A percentile compares a stretch with the other conserved stretches of the same genome.
These are phyloP conservation scores for Lactifluus piperatus DNA, from an alignment of 768 basidiomycete genomes.

Conservation along the genomic window DNA sequence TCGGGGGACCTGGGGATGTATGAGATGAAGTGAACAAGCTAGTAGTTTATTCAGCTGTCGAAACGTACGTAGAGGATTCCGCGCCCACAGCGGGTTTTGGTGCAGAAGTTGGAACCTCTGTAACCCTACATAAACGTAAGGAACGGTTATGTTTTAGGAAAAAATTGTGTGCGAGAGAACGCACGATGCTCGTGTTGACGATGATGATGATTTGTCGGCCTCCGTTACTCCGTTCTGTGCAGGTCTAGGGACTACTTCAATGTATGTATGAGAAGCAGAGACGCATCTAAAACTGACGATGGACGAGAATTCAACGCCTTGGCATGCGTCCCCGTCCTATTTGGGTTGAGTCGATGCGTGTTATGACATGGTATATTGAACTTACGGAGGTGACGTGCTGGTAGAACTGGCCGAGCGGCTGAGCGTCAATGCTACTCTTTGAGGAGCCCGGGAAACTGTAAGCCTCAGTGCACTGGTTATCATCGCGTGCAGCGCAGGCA, in stretches of 20 bases:
- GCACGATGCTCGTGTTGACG: background rate
- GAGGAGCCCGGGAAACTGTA: background rate
- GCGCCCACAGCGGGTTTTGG: background rate
- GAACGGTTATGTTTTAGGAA: background rate
- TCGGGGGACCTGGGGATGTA: background rate
- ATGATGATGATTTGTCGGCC: background rate
- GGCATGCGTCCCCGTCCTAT: background rate
- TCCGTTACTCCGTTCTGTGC: too few relatives aligned
- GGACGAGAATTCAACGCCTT: background rate
- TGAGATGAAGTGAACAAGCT: too few relatives aligned
- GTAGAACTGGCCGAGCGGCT: background rate
- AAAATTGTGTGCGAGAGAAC: background rate
- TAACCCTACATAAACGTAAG: background rate
- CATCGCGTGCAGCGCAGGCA: slow-evolving; percentile 1
- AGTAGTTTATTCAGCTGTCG: too few relatives aligned
- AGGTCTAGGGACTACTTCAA: background rate
- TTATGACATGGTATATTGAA: background rate
- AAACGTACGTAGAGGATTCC: slow-evolving; percentile 2
- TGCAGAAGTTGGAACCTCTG: background rate
- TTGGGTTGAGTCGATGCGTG: background rate
- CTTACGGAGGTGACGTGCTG: background rate
- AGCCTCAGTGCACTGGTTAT: background rate
- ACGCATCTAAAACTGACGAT: background rate
- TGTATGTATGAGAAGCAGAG: background rate
- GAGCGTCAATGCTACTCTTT: background rate